Percentiles rank a stretch among this genome's conserved stretches.
Evolutionary conservation across 108 stramenopile genomes (phyloP).

Genomic region (Cyclotella atomus): DNA sequence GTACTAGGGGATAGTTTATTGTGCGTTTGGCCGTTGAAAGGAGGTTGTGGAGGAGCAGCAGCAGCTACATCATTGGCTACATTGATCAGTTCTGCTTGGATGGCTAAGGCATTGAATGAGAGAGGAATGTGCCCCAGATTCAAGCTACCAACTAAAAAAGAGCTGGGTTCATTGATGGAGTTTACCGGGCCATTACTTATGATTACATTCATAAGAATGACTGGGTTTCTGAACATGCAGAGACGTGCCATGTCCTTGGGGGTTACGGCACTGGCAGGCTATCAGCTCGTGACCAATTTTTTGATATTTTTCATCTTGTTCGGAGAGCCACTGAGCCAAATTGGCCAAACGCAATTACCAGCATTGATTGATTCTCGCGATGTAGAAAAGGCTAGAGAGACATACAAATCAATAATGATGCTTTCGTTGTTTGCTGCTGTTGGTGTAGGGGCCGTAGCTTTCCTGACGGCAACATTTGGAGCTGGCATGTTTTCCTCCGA

Average conservation of each 20-base stretch:
- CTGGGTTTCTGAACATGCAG: slow-evolving; percentile 79
- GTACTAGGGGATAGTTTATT: slow-evolving; percentile 70
- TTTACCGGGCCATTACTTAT: slow-evolving; percentile 78
- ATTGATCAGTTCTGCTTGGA: slow-evolving; percentile 64
- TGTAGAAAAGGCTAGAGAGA: slow-evolving; percentile 45
- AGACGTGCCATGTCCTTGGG: slow-evolving; percentile 71
- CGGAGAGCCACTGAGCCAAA: slow-evolving; percentile 79
- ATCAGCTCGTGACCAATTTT: slow-evolving; percentile 73
- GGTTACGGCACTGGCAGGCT: slow-evolving; percentile 64
- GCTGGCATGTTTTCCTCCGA: slow-evolving; percentile 70
- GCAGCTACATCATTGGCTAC: slow-evolving; percentile 81
- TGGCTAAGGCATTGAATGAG: slow-evolving; percentile 59
- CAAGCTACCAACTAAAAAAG: slow-evolving; percentile 58
- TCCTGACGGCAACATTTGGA: slow-evolving; percentile 46
- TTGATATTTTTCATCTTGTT: slow-evolving; percentile 81
- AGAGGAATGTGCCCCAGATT: slow-evolving; percentile 64
- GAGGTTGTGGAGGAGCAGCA: slow-evolving; percentile 77
- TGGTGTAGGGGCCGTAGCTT: slow-evolving; percentile 61
- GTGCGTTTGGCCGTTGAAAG: slow-evolving; percentile 72
- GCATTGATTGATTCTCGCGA: slow-evolving; percentile 64
- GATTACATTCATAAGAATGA: slow-evolving; percentile 75
- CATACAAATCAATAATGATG: slow-evolving; percentile 67
- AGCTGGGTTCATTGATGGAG: slow-evolving; percentile 56
- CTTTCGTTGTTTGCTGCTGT: slow-evolving; percentile 57
- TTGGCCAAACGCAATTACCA: slow-evolving; percentile 76